Conservation (phyloP, 1,139 yeast species). For the Diutina sp. region DNA sequence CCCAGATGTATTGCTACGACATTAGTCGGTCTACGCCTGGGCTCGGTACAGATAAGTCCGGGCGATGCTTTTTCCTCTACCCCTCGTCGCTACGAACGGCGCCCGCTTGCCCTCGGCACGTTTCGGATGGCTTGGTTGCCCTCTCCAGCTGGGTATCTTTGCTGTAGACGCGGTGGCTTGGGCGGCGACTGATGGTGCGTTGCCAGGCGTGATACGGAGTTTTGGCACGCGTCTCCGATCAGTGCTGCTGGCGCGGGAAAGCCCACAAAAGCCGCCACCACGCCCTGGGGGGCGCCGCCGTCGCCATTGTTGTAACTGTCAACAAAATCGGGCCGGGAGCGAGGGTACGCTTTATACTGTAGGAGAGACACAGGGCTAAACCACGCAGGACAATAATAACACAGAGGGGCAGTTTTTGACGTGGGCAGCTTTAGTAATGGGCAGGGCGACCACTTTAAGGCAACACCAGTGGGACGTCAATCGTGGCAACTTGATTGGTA, state of each 20-base stretch:
- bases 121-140: no score
- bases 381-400: no score
- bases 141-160: no score
- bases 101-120: no score
- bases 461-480: no score
- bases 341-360: no score
- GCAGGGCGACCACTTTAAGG: no score
- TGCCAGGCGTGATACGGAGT: background rate
- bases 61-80: background rate
- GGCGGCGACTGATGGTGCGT: background rate
- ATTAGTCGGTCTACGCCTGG: background rate
- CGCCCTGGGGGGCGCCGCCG: background rate
- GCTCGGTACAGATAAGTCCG: background rate
- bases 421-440: no score
- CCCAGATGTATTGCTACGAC: background rate
- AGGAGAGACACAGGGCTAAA: background rate
- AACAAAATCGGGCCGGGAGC: background rate
- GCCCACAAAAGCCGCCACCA: background rate
- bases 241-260: background rate
- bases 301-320: background rate
- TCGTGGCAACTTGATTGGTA: no score
- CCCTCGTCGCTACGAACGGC: no score
- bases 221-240: background rate
- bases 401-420: no score
- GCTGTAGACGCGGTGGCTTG: no score